Base-by-base conservation (phyloP, 2,329 filamentous ascomycete species). In the Fusarium napiforme region DNA sequence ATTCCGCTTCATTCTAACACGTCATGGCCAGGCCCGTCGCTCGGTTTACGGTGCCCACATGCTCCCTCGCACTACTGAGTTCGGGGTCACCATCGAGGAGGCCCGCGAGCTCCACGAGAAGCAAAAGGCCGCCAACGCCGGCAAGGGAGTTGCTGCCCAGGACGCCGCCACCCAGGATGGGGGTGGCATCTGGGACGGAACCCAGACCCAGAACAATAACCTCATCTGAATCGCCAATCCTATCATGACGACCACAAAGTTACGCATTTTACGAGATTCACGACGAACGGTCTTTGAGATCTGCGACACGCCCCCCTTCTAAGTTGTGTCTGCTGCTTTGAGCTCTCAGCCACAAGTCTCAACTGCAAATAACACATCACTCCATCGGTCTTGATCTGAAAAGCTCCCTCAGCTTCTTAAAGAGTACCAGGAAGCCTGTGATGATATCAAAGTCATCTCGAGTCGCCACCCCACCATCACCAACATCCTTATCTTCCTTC, bases 331-430 rank as follows among this genome's bases (percentile, higher is more conserved):
- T 37, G 36, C 36, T 11, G 9, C 3, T 10, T 10, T 37, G 15
- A 47, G 19, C 45, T 47, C 45, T 47, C 26, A n/a, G 46, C 21
- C 46, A 49, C 46, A 49, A n/a, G 46, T 32, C 46, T 49, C 46
- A 49, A 49, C 21, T 49, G 46, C 28, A 49, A 49, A 32, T 8
- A 32, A 49, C 46, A 32, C 28, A 8, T 47, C 45, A 23, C 9
- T 45, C 4, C 42, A 19, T 8, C 42, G 23, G 23, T 9, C 42
- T 45, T 11, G 4, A 45, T 43, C 40, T 43, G 40, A 78, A 1
- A 78, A 83, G 2, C 85, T 95, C 52, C 85, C 86, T 5, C 73
- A 81, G 1, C 76, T 89, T 4, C 85, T 90, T 2, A 81, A 81
- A 36, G 73, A 84, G 10, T 92, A 91, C 74, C 79, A 85, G 16